Base-by-base conservation (phyloP, 805 yeast genomes). In the Spathaspora passalidarum region DNA sequence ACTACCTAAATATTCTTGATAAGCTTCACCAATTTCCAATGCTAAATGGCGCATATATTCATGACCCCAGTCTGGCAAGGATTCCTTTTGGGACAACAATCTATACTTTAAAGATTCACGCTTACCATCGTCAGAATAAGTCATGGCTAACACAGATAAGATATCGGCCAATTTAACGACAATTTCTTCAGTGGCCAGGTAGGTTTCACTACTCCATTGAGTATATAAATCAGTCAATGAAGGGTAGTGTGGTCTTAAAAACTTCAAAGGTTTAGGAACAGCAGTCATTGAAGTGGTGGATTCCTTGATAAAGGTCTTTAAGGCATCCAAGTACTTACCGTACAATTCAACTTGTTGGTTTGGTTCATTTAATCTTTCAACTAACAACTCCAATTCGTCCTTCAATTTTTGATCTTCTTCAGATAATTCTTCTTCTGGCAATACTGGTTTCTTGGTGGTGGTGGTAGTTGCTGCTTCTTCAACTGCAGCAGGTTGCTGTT, bases 231-330 rank as follows among this genome's bases (percentile, higher is more conserved):
- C 76, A 26, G 80, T 79, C 57, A 94, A 73, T n/a, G 75, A 58
- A 17, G 84, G 82, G 62, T 84, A 94, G 59, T 82, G 88, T 6
- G 97, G 96, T 59, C 96, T 82, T 53, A 94, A 76, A 63, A 94
- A 94, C 72, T 94, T 95, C 69, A 94, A 79, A 4, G 99, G 99
- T 67, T 94, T 94, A 32, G 99, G 99, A 43, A 94, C 99, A 2
- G 99, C 99, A 1, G 99, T 94, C 97, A 94, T 94, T 7, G 97
- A 91, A 32, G 97, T 88, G 2, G 99, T 94, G 10, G 97, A 87
- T 45, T 94, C 95, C 54, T 88, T 81, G 57, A 94, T 91, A 56
- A 81, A 81, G 41, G 76, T 79, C 60, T 89, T 90, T 64, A 94
- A 77, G 43, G 83, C 75, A 36, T 76, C 75, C 55, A 94, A 75